Conservation (phyloP, 257 asterid genomes). For the Forsythia suspensa region DNA sequence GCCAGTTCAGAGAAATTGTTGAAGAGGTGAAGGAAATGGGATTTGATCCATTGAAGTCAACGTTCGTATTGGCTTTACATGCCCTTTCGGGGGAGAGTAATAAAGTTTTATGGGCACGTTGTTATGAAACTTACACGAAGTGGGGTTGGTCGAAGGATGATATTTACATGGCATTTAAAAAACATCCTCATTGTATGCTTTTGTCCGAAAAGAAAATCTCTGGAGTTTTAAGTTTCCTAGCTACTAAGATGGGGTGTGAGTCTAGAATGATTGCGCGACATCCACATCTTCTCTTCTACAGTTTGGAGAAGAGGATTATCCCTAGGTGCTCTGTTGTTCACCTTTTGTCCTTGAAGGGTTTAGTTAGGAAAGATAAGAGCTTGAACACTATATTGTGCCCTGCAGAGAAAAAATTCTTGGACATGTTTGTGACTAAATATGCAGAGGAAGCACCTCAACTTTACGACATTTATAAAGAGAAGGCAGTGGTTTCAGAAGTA, state of each 20-base stretch:
- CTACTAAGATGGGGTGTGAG: conserved; percentile 22
- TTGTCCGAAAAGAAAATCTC: conserved; percentile 27
- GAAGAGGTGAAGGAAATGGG: conserved; percentile 8
- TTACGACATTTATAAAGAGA: conserved; percentile 19
- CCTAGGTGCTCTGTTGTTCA: conserved; percentile 38
- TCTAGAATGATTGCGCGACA: conserved; percentile 14
- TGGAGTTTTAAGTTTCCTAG: conserved; percentile 17
- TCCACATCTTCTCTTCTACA: conserved; percentile 18
- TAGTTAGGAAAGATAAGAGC: conserved; percentile 23
- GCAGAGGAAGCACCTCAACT: conserved; percentile 26
- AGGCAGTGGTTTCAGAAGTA: not conserved
- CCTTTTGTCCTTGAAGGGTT: conserved; percentile 30
- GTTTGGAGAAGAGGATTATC: conserved; percentile 30
- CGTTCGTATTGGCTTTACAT: conserved; percentile 20
- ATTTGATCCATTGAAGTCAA: conserved; percentile 21
- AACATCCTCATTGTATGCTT: conserved; percentile 33
- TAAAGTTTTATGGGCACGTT: conserved; percentile 7
- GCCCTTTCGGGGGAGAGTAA: conserved; percentile 6
- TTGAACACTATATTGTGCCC: not conserved
- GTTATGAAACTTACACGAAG: conserved; percentile 16
- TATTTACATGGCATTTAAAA: conserved; percentile 20
- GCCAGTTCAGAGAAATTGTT: not conserved
- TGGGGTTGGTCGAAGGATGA: conserved; percentile 43
- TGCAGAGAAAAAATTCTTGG: conserved; percentile 21
- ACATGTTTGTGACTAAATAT: conserved; percentile 24